Base-by-base conservation (phyloP, 345 rosid species). In the Cardamine chenopodiifolia region DNA sequence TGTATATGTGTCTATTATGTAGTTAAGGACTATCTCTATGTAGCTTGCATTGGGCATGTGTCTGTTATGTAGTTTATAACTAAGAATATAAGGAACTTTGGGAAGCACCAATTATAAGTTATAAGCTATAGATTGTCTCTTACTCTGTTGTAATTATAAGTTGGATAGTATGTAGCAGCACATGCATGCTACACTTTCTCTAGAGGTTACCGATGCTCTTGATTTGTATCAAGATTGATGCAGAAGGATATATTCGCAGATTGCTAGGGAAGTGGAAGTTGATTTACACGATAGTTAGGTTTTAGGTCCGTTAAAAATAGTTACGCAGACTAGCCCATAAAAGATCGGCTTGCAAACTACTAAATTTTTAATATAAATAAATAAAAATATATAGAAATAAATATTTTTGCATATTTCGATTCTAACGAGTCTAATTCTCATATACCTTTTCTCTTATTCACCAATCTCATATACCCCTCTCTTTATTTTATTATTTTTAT, bases 221-320 rank as follows among this genome's bases (percentile, higher is more conserved):
- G 3, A 31, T 9, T 9, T 57, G 56, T 44, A 29, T 57, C 7
- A 29, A 56, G 31, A 44, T 42, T 40, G 53, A 54, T 37, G 62
- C 23, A 68, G 57, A 70, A 70, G 31, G 66, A 42, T 58, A 7
- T 55, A 28, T 39, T 12, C 45, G 3, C 20, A 44, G 47, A 32
- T 59, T 69, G 29, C 14, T 44, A 12, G 6, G 64, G 3, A 35
- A 60, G 5, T 60, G 3, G n/a, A 32, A 18, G 40, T 32, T 32
- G 42, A 10, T 58, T 69, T 8, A 42, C 42, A 15, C 31, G 19
- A 57, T 57, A 35, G 10, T 35, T 71, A 34, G 4, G 4, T n/a
- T n/a, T n/a, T n/a, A n/a, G n/a, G n/a, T n/a, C n/a, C n/a, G n/a
- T n/a, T n/a, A n/a, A n/a, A n/a, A n/a, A n/a, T n/a, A n/a, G n/a